phyloP scores from a whole-genome alignment of 1,284 basidiomycete genomes.

The Irpex sp. region DNA sequence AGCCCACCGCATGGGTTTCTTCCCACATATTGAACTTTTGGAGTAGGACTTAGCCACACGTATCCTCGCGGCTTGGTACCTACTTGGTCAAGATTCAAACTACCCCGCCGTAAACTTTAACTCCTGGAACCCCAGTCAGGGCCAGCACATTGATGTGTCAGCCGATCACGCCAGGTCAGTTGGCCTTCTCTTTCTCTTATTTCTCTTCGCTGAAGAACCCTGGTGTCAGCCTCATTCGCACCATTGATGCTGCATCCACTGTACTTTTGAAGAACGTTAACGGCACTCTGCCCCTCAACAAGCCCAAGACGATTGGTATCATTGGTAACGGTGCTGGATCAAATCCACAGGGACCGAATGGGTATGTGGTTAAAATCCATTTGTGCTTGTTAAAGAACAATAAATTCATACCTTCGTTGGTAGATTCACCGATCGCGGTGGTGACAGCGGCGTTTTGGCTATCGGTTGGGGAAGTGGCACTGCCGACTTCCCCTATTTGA shows the following conservation, averaged over 20 bases:
- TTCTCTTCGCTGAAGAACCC: slow-evolving; percentile 7
- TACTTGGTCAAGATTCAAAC: slow-evolving; percentile 67
- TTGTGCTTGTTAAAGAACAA: background rate
- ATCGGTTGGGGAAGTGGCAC: slow-evolving; percentile 71
- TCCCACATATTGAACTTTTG: background rate
- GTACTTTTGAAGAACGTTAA: slow-evolving; percentile 81
- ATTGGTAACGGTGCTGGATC: slow-evolving; percentile 51
- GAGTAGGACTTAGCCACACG: slow-evolving; percentile 69
- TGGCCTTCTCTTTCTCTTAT: slow-evolving; percentile 9
- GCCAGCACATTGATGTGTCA: slow-evolving; percentile 71
- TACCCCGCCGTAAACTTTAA: slow-evolving; percentile 60
- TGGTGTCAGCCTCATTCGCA: slow-evolving; percentile 59
- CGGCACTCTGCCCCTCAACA: slow-evolving; percentile 64
- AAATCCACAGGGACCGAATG: slow-evolving; percentile 26
- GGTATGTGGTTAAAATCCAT: background rate
- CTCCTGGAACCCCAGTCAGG: slow-evolving; percentile 38
- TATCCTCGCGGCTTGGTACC: slow-evolving; percentile 69
- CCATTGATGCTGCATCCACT: slow-evolving; percentile 76
- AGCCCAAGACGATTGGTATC: slow-evolving; percentile 60
- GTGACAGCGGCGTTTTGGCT: slow-evolving; percentile 48
- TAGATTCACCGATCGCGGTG: slow-evolving; percentile 28
- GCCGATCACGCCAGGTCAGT: slow-evolving; percentile 69
- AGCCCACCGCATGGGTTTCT: slow-evolving; percentile 29
- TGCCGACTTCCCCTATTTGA: slow-evolving; percentile 39
- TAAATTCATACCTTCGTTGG: background rate